A percentile compares a stretch with the other conserved stretches of the same genome.
phyloP scores from a whole-genome alignment of 2,329 filamentous ascomycete genomes.

The Paraconiothyrium sp. region DNA sequence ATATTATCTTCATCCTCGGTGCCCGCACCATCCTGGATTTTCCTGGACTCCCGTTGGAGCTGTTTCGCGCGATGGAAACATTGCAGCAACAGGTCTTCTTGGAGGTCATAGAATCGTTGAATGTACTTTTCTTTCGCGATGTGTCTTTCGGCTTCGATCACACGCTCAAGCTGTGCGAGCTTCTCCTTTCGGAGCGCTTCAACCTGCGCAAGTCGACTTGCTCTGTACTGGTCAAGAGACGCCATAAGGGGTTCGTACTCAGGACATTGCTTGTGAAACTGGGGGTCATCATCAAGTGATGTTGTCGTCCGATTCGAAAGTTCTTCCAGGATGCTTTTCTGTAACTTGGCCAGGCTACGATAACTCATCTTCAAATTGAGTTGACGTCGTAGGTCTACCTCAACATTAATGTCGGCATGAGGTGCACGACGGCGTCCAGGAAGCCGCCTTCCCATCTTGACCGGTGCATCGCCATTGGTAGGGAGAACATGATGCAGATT shows the following conservation, averaged over 20 bases:
- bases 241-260: conserved; percentile 64
- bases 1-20: conserved; percentile 55
- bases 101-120: conserved; percentile 44
- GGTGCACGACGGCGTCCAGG: conserved; percentile 58
- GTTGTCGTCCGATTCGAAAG: conserved; percentile 69
- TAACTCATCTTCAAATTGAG: conserved; percentile 73
- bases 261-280: conserved; percentile 62
- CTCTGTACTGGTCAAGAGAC: conserved; percentile 61
- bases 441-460: conserved; percentile 49
- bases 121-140: conserved; percentile 49
- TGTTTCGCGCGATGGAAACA: conserved; percentile 51
- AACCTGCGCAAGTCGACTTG: conserved; percentile 50
- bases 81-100: conserved; percentile 46
- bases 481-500: conserved; percentile 47
- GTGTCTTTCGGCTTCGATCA: conserved; percentile 44
- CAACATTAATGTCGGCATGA: conserved; percentile 57
- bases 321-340: conserved; percentile 73
- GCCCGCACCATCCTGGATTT: conserved; percentile 45
- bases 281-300: conserved; percentile 64
- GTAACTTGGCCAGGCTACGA: conserved; percentile 67
- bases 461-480: conserved; percentile 47
- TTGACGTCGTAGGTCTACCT: conserved; percentile 64
- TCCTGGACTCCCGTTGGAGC: conserved; percentile 45
- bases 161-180: conserved; percentile 48
- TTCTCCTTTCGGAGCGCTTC: conserved; percentile 50